These are phyloP conservation scores for Canavalia gladiata DNA, from an alignment of 306 rosid species.

Conservation along the genomic window DNA sequence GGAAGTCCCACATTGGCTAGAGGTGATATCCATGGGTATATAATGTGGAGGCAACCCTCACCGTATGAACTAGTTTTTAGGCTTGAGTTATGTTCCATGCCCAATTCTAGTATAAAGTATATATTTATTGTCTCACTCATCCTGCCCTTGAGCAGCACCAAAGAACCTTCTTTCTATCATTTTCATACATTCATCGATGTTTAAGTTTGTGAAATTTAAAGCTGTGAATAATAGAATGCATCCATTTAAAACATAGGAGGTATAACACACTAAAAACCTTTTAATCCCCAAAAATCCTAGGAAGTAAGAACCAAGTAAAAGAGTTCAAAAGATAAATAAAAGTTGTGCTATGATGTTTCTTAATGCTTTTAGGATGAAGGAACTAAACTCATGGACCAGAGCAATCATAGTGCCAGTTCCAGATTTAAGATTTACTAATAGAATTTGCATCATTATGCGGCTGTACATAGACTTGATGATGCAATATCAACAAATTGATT, in stretches of 20 bases:
- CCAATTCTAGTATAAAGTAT: neutral
- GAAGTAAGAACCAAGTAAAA: neutral
- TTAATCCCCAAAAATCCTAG: neutral
- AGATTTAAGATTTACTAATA: neutral
- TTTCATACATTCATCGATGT: neutral
- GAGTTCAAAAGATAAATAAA: neutral
- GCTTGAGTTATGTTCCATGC: too few species aligned
- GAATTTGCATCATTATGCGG: neutral
- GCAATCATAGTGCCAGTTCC: constrained; percentile 20
- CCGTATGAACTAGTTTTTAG: too few species aligned
- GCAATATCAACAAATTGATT: neutral
- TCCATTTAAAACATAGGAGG: neutral
- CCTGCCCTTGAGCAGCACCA: constrained; percentile 2
- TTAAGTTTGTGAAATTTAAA: neutral
- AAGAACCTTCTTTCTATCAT: neutral
- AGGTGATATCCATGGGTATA: too few species aligned
- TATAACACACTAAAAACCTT: neutral
- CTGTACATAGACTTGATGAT: neutral
- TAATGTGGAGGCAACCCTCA: too few species aligned
- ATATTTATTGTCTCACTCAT: neutral
- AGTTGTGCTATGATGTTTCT: neutral
- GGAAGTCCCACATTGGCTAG: too few species aligned
- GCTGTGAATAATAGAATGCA: neutral
- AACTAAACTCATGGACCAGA: neutral
- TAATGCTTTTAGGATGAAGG: constrained; percentile 2